Evolutionary conservation across 202 grass and related monocot species (phyloP).

Genomic region (Musa balbisiana): DNA sequence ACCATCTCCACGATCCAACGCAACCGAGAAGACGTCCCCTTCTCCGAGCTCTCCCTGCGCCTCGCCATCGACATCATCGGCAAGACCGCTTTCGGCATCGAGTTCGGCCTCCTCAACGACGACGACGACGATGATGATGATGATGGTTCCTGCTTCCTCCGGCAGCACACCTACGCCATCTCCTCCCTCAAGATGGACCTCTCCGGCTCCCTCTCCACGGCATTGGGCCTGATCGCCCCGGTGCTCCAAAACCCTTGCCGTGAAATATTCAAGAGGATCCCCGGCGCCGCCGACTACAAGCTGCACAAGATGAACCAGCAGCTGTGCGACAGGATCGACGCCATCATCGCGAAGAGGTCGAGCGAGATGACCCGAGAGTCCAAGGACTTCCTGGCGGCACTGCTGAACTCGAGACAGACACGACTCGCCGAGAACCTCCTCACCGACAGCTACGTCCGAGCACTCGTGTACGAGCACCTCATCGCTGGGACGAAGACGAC

Average conservation of each 20-base stretch:
- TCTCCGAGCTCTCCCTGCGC: slow-evolving; percentile 68
- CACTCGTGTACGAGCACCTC: slow-evolving; percentile 85
- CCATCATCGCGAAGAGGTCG: slow-evolving; percentile 44
- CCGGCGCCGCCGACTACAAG: slow-evolving; percentile 67
- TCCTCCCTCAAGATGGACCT: slow-evolving; percentile 90
- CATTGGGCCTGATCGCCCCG: slow-evolving; percentile 60
- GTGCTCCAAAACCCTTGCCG: slow-evolving; percentile 54
- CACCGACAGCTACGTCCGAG: slow-evolving; percentile 48
- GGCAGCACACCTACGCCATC: slow-evolving; percentile 56
- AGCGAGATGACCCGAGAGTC: slow-evolving; percentile 28
- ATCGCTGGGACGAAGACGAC: slow-evolving; percentile 93
- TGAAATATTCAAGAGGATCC: slow-evolving; percentile 40
- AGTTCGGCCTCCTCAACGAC: slow-evolving; percentile 58
- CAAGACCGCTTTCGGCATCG: slow-evolving; percentile 80
- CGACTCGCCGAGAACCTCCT: slow-evolving; percentile 32
- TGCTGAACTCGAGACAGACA: slow-evolving; percentile 52
- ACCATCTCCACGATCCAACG: slow-evolving; percentile 35
- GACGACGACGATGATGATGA: slow-evolving; percentile 13
- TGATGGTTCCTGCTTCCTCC: slow-evolving; percentile 52
- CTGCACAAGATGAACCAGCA: slow-evolving; percentile 52
- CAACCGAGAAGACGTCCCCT: slow-evolving; percentile 49
- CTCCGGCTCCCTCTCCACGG: slow-evolving; percentile 73
- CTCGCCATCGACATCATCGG: slow-evolving; percentile 94
- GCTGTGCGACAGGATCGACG: slow-evolving; percentile 62
- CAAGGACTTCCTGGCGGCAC: slow-evolving; percentile 62